Base-by-base conservation (phyloP, 2,329 filamentous ascomycete genomes). In the Ceratocystiopsis brevicomis region DNA sequence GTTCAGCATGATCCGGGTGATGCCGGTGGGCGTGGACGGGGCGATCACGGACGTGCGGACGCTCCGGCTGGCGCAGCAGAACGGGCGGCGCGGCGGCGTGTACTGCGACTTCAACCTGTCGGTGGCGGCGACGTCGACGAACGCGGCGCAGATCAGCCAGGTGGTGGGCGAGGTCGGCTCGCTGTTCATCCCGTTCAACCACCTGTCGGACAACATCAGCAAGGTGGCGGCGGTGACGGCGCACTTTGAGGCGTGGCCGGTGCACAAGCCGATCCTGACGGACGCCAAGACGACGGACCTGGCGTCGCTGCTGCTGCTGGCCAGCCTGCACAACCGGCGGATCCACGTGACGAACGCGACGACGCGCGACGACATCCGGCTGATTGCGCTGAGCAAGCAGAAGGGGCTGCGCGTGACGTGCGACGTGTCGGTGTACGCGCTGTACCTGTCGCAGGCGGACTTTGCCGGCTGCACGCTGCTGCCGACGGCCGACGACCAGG, bases 361-460 rank as follows among this genome's bases (percentile, higher is more conserved):
- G n/a, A 80, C 76, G 48, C 82, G 78, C 63, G 81, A 86, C 49
- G 81, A 87, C 52, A 85, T 87, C 53, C 72, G 67, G 48, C 64
- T 87, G 42, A 84, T 87, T 53, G 74, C 80, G 9, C 69, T 87
- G 30, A 78, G 78, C 63, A 87, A 87, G 62, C 69, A 76, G 54
- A 87, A 86, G 65, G 81, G 81, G n/a, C 65, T 87, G 46, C 78
- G 78, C 57, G 80, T 87, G 38, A 86, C 81, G 18, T 87, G 81
- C 59, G 81, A 87, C 57, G 81, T 87, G 38, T 80, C 77, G n/a
- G 70, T 87, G 53, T 86, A 83, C 64, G 73, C 78, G 16, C 67
- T 87, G 37, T 87, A 85, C 65, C 66, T 87, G 19, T 78, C 77
- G 5, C 77, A 76, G 53, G 65, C 73, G 40, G 78, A 86, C 53